A percentile compares a stretch with the other conserved stretches of the same genome.
Evolutionary conservation across 169 alveolate genomes (phyloP).

Genomic region (Hepatocystis sp.): DNA sequence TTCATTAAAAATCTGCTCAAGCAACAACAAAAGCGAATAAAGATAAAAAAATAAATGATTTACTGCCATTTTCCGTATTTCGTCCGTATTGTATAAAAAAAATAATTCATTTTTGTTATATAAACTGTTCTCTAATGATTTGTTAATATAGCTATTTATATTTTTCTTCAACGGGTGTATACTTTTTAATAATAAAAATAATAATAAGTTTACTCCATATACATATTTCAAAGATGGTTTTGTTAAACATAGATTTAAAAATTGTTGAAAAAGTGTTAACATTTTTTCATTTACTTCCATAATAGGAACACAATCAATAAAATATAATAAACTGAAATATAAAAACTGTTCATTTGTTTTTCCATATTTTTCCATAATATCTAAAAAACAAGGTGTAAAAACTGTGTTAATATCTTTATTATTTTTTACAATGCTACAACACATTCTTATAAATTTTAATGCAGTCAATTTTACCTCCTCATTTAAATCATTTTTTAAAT

Average conservation of each 20-base stretch:
- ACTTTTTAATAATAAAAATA: constrained; percentile 31
- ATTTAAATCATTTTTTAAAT: constrained; percentile 75
- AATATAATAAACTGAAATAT: constrained; percentile 28
- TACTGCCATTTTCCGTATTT: constrained; percentile 40
- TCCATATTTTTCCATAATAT: constrained; percentile 66
- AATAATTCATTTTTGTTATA: constrained; percentile 41
- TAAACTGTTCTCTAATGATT: constrained; percentile 23
- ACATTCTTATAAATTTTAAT: constrained; percentile 6
- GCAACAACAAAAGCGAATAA: constrained; percentile 44
- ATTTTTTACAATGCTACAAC: constrained; percentile 23
- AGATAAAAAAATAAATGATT: constrained; percentile 61
- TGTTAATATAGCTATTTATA: constrained; percentile 16
- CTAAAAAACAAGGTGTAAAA: constrained; percentile 40
- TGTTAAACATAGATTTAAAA: constrained; percentile 48
- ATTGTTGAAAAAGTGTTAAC: constrained; percentile 5
- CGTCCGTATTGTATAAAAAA: constrained; percentile 37
- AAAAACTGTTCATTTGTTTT: constrained; percentile 60
- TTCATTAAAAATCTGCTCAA: constrained; percentile 12
- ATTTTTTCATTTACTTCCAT: constrained; percentile 61
- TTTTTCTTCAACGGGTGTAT: background rate
- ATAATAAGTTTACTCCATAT: constrained; percentile 34
- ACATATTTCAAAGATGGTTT: constrained; percentile 40
- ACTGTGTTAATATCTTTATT: constrained; percentile 63
- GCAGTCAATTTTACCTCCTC: constrained; percentile 67
- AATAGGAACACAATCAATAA: constrained; percentile 14